Conservation (phyloP, 495 filamentous ascomycete species). For the Hapsidospora chrysogenum region DNA sequence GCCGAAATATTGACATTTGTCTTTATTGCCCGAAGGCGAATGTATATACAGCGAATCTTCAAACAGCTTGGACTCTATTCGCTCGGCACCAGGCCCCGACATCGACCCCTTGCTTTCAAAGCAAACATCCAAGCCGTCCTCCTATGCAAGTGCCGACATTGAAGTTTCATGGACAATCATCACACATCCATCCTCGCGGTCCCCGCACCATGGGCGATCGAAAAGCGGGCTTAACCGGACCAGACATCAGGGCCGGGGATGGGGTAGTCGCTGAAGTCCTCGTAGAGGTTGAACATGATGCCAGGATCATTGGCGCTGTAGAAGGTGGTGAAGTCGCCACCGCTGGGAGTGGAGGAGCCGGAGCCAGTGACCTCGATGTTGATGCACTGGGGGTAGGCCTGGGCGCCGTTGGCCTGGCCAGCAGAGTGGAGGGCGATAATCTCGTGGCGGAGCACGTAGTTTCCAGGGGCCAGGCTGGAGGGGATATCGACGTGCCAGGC, state of each 20-base stretch:
- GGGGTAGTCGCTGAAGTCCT: slow-evolving; percentile 26
- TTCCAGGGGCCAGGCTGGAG: slow-evolving; percentile 33
- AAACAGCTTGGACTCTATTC: no score
- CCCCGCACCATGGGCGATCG: no score
- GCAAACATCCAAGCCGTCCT: no score
- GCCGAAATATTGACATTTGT: no score
- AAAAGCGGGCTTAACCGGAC: slow-evolving; percentile 8
- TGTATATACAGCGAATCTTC: no score
- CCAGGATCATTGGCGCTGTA: slow-evolving; percentile 46
- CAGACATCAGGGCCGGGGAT: slow-evolving; percentile 38
- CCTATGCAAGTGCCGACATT: no score
- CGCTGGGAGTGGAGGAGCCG: slow-evolving; percentile 24
- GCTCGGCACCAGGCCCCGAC: no score
- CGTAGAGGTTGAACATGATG: slow-evolving; percentile 52
- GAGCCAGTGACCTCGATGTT: slow-evolving; percentile 47
- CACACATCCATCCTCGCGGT: no score
- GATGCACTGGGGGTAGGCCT: slow-evolving; percentile 53
- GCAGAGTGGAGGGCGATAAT: slow-evolving; percentile 53
- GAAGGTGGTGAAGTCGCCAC: slow-evolving; percentile 36
- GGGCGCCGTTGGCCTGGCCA: slow-evolving; percentile 33
- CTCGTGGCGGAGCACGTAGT: slow-evolving; percentile 56
- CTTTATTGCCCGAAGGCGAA: no score
- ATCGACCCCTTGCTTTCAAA: no score
- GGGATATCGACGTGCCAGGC: slow-evolving; percentile 45
- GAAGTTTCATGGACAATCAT: no score